phyloP scores from a whole-genome alignment of 805 yeast genomes.

The Yamadazyma nakazawae region DNA sequence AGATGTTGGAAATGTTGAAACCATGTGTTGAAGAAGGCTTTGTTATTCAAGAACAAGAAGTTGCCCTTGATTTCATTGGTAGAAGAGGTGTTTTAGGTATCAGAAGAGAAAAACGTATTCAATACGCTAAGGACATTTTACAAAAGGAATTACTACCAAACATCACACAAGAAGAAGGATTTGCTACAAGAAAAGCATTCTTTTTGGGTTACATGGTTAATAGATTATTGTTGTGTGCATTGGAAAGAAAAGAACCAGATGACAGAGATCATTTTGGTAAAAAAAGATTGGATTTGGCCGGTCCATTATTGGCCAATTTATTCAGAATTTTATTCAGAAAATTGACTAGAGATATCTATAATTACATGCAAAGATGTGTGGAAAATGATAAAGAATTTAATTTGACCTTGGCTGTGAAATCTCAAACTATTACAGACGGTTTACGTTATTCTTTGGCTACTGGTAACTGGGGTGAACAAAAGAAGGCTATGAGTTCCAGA shows the following conservation, averaged over 20 bases:
- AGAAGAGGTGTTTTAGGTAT: constrained; percentile 97
- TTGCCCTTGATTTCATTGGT: constrained; percentile 96
- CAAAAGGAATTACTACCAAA: constrained; percentile 97
- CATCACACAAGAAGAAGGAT: constrained; percentile 96
- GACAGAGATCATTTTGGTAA: constrained; percentile 99
- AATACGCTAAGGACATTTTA: constrained; percentile 93
- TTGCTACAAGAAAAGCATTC: constrained; percentile 93
- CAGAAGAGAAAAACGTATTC: constrained; percentile 95
- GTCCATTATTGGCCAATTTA: constrained; percentile 92
- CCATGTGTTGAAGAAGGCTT: constrained; percentile 99
- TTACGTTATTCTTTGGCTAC: constrained; percentile 96
- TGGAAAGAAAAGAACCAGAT: constrained; percentile 96
- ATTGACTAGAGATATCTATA: constrained; percentile 91
- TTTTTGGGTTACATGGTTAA: constrained; percentile 98
- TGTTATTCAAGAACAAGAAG: constrained; percentile 96
- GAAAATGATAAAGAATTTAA: constrained; percentile 97
- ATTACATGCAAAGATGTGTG: constrained; percentile 98
- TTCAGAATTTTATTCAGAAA: constrained; percentile 93
- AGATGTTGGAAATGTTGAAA: constrained; percentile 97
- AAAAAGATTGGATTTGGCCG: constrained; percentile 97
- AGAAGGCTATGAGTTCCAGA: constrained; percentile 97
- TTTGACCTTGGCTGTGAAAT: constrained; percentile 92
- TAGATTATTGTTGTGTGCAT: constrained; percentile 88
- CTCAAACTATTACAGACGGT: constrained; percentile 96
- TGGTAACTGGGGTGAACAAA: constrained; percentile 99